Conservation (phyloP, 2,329 filamentous ascomycete genomes). For the Penicillium sp. region DNA sequence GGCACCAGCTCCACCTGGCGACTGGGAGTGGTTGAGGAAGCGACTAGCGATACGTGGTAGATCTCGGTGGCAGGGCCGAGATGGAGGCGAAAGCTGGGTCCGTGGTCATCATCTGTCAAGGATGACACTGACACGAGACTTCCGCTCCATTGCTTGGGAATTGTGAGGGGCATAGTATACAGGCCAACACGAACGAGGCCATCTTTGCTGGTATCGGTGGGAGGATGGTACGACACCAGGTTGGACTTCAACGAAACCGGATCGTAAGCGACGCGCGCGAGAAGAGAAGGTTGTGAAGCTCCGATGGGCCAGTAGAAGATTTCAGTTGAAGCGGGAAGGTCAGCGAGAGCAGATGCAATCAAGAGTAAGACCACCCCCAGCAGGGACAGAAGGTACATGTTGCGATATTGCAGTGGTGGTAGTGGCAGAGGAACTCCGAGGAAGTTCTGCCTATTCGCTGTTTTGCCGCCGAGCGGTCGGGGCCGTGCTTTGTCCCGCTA, state of each 20-base stretch:
- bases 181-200: constrained; percentile 56
- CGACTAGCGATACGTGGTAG: constrained; percentile 41
- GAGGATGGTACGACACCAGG: constrained; percentile 41
- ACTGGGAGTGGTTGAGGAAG: constrained; percentile 18
- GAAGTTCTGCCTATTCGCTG: constrained; percentile 1
- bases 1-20: constrained; percentile 37
- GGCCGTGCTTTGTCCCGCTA: too few species aligned
- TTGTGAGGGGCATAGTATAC: constrained; percentile 38
- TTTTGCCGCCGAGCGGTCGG: neutral
- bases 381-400: constrained; percentile 22
- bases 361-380: constrained; percentile 16
- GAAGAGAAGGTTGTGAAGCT: constrained; percentile 32
- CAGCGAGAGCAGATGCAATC: constrained; percentile 14
- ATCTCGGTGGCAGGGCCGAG: constrained; percentile 37
- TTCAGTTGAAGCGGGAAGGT: constrained; percentile 28
- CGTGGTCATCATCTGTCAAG: constrained; percentile 25
- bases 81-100: constrained; percentile 41
- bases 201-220: constrained; percentile 29
- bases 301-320: constrained; percentile 40
- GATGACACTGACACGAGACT: constrained; percentile 40
- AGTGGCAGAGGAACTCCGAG: neutral
- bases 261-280: constrained; percentile 45
- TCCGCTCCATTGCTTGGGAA: constrained; percentile 41
- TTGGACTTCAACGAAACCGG: constrained; percentile 35
- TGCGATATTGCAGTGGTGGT: neutral